Percentiles rank a stretch among this genome's conserved stretches.
phyloP scores from a whole-genome alignment of 805 yeast species.

The Kluyveromyces dobzhanskii region DNA sequence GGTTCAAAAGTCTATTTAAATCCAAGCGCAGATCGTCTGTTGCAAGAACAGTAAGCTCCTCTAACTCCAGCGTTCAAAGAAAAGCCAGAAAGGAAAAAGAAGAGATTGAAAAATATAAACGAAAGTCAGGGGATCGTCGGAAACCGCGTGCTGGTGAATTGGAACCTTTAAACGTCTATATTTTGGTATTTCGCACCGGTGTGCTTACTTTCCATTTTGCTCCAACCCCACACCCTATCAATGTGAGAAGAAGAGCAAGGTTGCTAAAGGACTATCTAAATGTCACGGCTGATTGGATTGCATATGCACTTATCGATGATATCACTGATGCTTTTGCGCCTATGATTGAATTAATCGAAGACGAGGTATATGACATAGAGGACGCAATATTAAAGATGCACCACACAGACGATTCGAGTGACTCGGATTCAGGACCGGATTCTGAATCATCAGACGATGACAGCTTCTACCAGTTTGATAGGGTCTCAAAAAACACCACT shows the following conservation, averaged over 20 bases:
- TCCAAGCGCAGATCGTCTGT: slow-evolving; percentile 17
- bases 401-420: slow-evolving; percentile 39
- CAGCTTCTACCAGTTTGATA: slow-evolving; percentile 6
- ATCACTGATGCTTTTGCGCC: slow-evolving; percentile 98
- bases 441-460: slow-evolving; percentile 33
- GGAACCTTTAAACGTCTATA: slow-evolving; percentile 86
- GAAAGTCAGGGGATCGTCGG: slow-evolving; percentile 38
- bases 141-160: slow-evolving; percentile 47
- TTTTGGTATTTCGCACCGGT: slow-evolving; percentile 84
- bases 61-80: slow-evolving; percentile 17
- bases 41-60: slow-evolving; percentile 13
- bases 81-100: slow-evolving; percentile 24
- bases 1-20: slow-evolving; percentile 13
- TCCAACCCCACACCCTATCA: slow-evolving; percentile 93
- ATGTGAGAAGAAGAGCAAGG: slow-evolving; percentile 89
- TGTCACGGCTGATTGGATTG: slow-evolving; percentile 93
- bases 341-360: slow-evolving; percentile 87
- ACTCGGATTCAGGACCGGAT: slow-evolving; percentile 28
- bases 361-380: slow-evolving; percentile 90
- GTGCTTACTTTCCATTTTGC: slow-evolving; percentile 90
- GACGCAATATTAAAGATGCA: slow-evolving; percentile 86
- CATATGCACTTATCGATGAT: slow-evolving; percentile 93
- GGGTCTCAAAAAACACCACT: slow-evolving; percentile 7
- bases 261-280: slow-evolving; percentile 78
- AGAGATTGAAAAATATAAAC: slow-evolving; percentile 33